Base-by-base conservation (phyloP, 169 alveolate genomes). In the Theileria orientalis region DNA sequence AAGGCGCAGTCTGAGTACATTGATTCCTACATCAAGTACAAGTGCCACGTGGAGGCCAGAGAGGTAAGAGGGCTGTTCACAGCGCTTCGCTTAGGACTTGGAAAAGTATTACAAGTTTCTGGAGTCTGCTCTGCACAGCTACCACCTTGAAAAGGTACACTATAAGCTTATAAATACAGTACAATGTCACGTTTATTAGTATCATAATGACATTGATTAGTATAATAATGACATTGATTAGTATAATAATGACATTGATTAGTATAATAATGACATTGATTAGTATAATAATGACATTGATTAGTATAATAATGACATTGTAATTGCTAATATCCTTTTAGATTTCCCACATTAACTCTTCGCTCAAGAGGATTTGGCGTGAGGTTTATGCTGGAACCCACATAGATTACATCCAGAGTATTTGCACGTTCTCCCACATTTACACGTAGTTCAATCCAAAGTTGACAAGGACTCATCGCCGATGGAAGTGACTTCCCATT, bases 311-410 rank as follows among this genome's bases (percentile, higher is more conserved):
- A 37, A 37, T 37, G 9, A 7, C 9, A 37, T 37, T 37, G 44
- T 37, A 37, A 7, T 37, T 37, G 9, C 44, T 37, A 9, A 7
- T 37, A 37, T 7, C 44, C 5, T 44, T 54, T 23, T 87, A 97
- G 93, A 97, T 98, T 98, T 94, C 91, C 54, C 98, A 96, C 84
- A 96, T 97, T 51, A 98, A 98, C 89, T 76, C 90, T 57, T 88
- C 95, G 29, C 88, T 98, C 54, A 91, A 93, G 72, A 97, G 97
- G 73, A 91, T 96, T 74, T 98, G 99, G 99, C 94, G 96, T 56
- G 91, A 96, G 75, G 96, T 97, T 33, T 96, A 96, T 83, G 92
- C 93, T 69, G 98, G 99, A 49, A 90, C 80, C 29, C 98, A 96
- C 74, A 96, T 97, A 16, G 99, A 96, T 40, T 95, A 93, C 63